phyloP scores from a whole-genome alignment of 352 stramenopile species.

The Phytopythium boreale region DNA sequence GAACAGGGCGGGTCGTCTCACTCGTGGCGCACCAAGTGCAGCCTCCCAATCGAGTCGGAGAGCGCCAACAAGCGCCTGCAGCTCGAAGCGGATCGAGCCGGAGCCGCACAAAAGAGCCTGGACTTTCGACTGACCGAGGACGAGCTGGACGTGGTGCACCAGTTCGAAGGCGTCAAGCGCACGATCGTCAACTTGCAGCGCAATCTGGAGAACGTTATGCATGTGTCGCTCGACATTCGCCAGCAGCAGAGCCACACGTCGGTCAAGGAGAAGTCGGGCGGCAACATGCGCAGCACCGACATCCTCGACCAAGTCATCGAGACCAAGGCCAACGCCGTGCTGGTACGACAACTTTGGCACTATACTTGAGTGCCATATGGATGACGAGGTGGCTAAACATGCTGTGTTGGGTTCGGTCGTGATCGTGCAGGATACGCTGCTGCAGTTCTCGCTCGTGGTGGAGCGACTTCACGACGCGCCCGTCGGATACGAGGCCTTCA shows the following conservation, averaged over 20 bases:
- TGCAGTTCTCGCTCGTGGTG: slow-evolving; percentile 58
- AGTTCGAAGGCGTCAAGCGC: slow-evolving; percentile 47
- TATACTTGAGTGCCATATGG: neutral
- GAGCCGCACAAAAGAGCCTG: slow-evolving; percentile 3
- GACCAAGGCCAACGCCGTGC: slow-evolving; percentile 48
- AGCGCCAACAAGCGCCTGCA: slow-evolving; percentile 8
- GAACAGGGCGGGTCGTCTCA: slow-evolving; percentile 47
- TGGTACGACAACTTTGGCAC: slow-evolving; percentile 23
- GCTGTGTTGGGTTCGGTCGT: neutral
- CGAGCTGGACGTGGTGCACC: slow-evolving; percentile 35
- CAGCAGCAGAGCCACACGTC: slow-evolving; percentile 11
- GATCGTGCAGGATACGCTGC: slow-evolving; percentile 38
- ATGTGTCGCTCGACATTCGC: slow-evolving; percentile 24
- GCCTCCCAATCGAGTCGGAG: slow-evolving; percentile 16
- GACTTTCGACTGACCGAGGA: slow-evolving; percentile 42
- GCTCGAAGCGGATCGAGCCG: neutral
- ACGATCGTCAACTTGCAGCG: slow-evolving; percentile 54
- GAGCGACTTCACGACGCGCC: slow-evolving; percentile 53
- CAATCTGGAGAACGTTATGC: slow-evolving; percentile 39
- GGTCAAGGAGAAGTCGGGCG: neutral
- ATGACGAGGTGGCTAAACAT: neutral
- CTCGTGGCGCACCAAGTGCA: slow-evolving; percentile 47
- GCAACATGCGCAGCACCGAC: slow-evolving; percentile 18
- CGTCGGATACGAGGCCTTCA: slow-evolving; percentile 39
- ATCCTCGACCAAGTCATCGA: slow-evolving; percentile 47